phyloP scores from a whole-genome alignment of 2,329 filamentous ascomycete genomes.

The Aspergillus quadrilineatus region DNA sequence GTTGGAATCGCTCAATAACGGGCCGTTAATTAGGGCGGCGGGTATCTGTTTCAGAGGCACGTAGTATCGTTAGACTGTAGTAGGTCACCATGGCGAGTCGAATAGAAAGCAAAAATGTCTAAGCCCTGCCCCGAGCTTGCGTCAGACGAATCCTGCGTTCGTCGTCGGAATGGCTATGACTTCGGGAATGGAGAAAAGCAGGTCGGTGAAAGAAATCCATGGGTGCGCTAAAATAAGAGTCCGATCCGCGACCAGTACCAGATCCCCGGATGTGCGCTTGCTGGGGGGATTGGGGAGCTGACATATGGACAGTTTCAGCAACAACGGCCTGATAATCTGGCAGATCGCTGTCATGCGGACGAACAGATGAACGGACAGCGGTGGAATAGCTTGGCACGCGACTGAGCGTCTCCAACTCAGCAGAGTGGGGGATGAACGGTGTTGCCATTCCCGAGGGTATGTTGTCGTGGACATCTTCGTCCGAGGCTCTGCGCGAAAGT shows the following conservation, averaged over 20 bases:
- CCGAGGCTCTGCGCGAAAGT: slow-evolving; percentile 48
- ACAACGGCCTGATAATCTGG: slow-evolving; percentile 66
- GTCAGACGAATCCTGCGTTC: slow-evolving; percentile 42
- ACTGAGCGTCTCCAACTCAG: slow-evolving; percentile 64
- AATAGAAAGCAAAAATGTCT: neutral
- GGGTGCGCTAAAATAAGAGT: slow-evolving; percentile 23
- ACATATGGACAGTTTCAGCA: slow-evolving; percentile 27
- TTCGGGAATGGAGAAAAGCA: slow-evolving; percentile 26
- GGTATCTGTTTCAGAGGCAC: slow-evolving; percentile 1
- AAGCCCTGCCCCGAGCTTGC: slow-evolving; percentile 40
- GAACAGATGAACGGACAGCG: slow-evolving; percentile 65
- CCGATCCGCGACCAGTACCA: slow-evolving; percentile 34
- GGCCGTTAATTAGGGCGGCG: slow-evolving; percentile 6
- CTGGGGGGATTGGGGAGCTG: slow-evolving; percentile 38
- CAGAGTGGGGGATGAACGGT: slow-evolving; percentile 44
- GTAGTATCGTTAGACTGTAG: neutral
- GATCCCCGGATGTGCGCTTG: slow-evolving; percentile 40
- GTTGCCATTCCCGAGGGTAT: slow-evolving; percentile 42
- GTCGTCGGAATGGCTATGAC: slow-evolving; percentile 32
- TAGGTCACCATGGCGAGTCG: neutral
- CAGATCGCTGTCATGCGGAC: slow-evolving; percentile 53
- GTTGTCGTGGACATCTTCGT: slow-evolving; percentile 49
- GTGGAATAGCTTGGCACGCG: slow-evolving; percentile 77
- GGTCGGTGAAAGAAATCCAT: slow-evolving; percentile 19
- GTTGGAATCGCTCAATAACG: neutral